Evolutionary conservation across 495 filamentous ascomycete genomes (phyloP).

Genomic region (Acidiella bohemica): DNA sequence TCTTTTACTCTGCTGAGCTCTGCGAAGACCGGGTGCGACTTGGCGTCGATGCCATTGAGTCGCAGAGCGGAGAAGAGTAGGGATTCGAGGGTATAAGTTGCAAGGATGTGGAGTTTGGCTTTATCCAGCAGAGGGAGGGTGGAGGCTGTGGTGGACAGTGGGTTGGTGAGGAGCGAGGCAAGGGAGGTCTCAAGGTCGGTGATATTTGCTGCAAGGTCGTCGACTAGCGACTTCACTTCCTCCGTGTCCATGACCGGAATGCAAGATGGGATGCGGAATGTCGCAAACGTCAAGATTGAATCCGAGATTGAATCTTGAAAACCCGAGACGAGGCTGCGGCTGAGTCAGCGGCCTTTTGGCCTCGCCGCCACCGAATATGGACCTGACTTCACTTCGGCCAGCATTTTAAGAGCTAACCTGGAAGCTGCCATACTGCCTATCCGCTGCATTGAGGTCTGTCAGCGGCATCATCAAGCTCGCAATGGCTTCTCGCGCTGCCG

Average conservation of each 20-base stretch:
- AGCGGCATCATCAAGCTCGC: too few species aligned
- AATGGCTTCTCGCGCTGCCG: too few species aligned
- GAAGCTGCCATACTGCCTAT: too few species aligned
- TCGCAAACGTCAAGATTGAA: too few species aligned
- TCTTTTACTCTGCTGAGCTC: slow-evolving; percentile 76
- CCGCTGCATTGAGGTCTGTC: too few species aligned
- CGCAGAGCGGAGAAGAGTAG: slow-evolving; percentile 65
- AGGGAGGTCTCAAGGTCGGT: slow-evolving; percentile 65
- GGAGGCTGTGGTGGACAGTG: slow-evolving; percentile 51
- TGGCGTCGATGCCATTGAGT: slow-evolving; percentile 65
- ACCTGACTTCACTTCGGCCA: too few species aligned
- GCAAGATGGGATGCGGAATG: too few species aligned
- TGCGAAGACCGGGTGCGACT: slow-evolving; percentile 67
- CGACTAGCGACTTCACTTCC: slow-evolving; percentile 33
- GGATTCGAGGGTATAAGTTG: slow-evolving; percentile 82
- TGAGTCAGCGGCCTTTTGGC: too few species aligned
- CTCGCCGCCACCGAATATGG: too few species aligned
- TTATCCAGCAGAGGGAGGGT: slow-evolving; percentile 86
- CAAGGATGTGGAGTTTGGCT: slow-evolving; percentile 75
- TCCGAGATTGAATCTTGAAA: too few species aligned
- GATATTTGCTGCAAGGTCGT: slow-evolving; percentile 59
- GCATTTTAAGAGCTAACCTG: too few species aligned
- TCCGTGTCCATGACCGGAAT: slow-evolving; percentile 23
- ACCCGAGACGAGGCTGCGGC: too few species aligned
- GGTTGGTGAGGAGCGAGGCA: slow-evolving; percentile 47